Percentiles rank a stretch among this genome's conserved stretches.
phyloP scores from a whole-genome alignment of 2,329 filamentous ascomycete species.

The Fusarium robinianum region DNA sequence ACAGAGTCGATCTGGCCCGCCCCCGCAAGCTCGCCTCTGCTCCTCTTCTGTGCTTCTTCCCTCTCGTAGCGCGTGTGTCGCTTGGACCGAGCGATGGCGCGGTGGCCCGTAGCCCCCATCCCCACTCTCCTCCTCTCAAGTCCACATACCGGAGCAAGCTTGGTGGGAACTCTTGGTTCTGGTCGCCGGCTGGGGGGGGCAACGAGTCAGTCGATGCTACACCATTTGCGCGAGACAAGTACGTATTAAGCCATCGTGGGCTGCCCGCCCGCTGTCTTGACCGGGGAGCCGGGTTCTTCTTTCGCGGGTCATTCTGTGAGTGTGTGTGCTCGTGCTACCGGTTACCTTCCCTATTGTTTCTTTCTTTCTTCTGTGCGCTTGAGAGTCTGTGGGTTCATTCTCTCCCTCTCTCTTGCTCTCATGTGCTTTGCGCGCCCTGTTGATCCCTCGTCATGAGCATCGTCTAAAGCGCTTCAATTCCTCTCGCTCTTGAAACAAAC shows the following conservation, averaged over 20 bases:
- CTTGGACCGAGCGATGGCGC: constrained; percentile 24
- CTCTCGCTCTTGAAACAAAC: too few relatives aligned
- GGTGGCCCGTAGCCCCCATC: constrained; percentile 1
- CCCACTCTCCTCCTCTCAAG: too few relatives aligned
- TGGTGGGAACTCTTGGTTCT: constrained; percentile 2
- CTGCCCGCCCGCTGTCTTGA: constrained; percentile 20
- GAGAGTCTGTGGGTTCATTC: too few relatives aligned
- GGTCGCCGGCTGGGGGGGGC: background rate
- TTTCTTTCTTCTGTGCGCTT: too few relatives aligned
- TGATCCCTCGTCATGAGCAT: too few relatives aligned
- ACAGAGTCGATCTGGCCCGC: constrained; percentile 31
- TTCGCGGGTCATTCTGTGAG: constrained; percentile 4
- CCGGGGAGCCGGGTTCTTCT: background rate
- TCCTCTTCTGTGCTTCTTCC: too few relatives aligned
- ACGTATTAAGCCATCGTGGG: constrained; percentile 35
- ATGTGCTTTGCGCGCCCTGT: too few relatives aligned
- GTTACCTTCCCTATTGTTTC: too few relatives aligned
- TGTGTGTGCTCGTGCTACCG: background rate
- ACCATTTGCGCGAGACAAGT: background rate
- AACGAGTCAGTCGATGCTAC: constrained; percentile 31
- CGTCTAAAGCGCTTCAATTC: too few relatives aligned
- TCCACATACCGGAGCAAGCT: constrained; percentile 17
- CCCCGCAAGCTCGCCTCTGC: constrained; percentile 39
- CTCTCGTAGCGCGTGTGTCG: too few relatives aligned
- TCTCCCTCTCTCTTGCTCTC: too few relatives aligned